These are phyloP conservation scores for Aspergillus tubingensis DNA, from an alignment of 2,329 filamentous ascomycete genomes.

Conservation along the genomic window DNA sequence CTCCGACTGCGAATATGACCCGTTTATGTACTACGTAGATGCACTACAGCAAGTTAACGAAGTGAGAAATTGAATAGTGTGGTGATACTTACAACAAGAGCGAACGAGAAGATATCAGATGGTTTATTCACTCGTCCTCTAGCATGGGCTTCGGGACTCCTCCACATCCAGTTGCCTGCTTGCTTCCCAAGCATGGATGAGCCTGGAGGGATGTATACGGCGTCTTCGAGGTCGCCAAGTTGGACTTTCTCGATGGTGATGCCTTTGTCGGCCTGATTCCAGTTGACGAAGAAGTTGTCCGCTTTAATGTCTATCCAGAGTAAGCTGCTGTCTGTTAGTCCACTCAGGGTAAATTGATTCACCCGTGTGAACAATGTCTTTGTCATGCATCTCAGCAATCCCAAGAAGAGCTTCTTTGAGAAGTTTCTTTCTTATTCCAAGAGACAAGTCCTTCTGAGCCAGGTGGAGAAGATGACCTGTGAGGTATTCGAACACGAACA, in stretches of 20 bases:
- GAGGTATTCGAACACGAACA: constrained; percentile 51
- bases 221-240: constrained; percentile 12
- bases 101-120: constrained; percentile 43
- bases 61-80: too few species aligned
- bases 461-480: constrained; percentile 47
- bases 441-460: constrained; percentile 43
- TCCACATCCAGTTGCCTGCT: constrained; percentile 37
- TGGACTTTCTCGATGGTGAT: constrained; percentile 5
- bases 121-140: constrained; percentile 28
- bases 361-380: constrained; percentile 38
- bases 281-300: constrained; percentile 11
- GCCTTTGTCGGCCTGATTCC: background rate
- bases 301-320: constrained; percentile 6
- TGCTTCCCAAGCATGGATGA: constrained; percentile 13
- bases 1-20: constrained; percentile 45
- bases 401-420: constrained; percentile 46
- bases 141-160: constrained; percentile 38
- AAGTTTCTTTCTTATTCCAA: constrained; percentile 44
- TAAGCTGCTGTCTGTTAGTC: constrained; percentile 1
- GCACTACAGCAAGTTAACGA: constrained; percentile 31
- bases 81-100: constrained; percentile 28
- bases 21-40: constrained; percentile 49
- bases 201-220: constrained; percentile 10
- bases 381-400: constrained; percentile 39
- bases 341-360: background rate